These are phyloP conservation scores for Erucastrum elatum DNA, from an alignment of 345 rosid genomes.

Conservation along the genomic window DNA sequence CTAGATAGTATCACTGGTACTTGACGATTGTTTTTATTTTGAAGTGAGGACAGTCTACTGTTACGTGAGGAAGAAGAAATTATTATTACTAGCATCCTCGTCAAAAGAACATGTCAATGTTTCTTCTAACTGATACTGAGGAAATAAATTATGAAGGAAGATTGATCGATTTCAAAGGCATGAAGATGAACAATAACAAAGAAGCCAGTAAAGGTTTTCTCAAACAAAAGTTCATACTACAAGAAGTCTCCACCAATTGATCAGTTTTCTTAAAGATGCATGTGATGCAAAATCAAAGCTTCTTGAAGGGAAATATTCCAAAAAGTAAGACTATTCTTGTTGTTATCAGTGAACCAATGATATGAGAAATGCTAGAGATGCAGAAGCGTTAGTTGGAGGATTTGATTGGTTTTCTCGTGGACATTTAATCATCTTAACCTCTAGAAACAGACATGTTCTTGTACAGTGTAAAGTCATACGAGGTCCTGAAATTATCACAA, in stretches of 20 bases:
- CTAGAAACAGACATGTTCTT: too few relatives aligned
- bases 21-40: too few relatives aligned
- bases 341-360: too few relatives aligned
- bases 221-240: neutral
- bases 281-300: too few relatives aligned
- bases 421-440: too few relatives aligned
- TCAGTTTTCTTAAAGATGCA: neutral
- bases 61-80: neutral
- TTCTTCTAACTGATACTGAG: neutral
- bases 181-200: neutral
- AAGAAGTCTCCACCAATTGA: neutral
- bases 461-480: too few relatives aligned
- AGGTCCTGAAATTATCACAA: too few relatives aligned
- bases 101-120: neutral
- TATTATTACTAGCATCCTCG: neutral
- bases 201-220: neutral
- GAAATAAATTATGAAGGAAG: neutral
- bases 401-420: too few relatives aligned
- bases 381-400: too few relatives aligned
- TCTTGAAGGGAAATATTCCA: too few relatives aligned
- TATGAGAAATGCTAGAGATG: too few relatives aligned
- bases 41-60: neutral
- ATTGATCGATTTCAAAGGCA: neutral
- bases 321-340: too few relatives aligned
- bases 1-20: neutral